A percentile compares a stretch with the other conserved stretches of the same genome.
Conservation (phyloP, 495 filamentous ascomycete species). For the Penicillium tannophilum region DNA sequence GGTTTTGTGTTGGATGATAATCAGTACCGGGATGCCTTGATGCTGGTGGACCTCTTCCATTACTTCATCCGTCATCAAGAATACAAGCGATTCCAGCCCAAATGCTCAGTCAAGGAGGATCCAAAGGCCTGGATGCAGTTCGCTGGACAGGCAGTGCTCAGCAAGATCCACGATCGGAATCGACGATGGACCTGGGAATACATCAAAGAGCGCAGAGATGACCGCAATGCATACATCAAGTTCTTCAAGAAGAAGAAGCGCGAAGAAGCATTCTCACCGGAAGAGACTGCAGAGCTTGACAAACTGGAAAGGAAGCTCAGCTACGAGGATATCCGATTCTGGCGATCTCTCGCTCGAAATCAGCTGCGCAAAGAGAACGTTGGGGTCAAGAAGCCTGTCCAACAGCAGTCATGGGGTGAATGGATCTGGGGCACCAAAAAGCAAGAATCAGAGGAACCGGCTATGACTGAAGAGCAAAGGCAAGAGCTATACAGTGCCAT, state of each 20-base stretch:
- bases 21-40: constrained; percentile 93
- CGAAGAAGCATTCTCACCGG: constrained; percentile 67
- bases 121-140: constrained; percentile 90
- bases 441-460: constrained; percentile 67
- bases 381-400: constrained; percentile 66
- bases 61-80: constrained; percentile 98
- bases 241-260: constrained; percentile 92
- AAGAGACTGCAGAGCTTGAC: constrained; percentile 71
- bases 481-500: constrained; percentile 97
- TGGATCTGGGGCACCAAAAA: constrained; percentile 87
- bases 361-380: constrained; percentile 94
- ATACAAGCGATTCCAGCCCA: constrained; percentile 91
- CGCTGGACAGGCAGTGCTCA: constrained; percentile 82
- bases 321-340: constrained; percentile 97
- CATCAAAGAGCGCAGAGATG: constrained; percentile 87
- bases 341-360: constrained; percentile 90
- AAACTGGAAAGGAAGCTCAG: constrained; percentile 82
- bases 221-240: constrained; percentile 84
- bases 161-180: constrained; percentile 92
- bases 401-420: constrained; percentile 76
- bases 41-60: constrained; percentile 98
- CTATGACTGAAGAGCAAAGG: constrained; percentile 92
- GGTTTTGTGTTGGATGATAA: constrained; percentile 94
- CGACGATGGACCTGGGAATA: constrained; percentile 91
- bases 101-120: constrained; percentile 81